These are phyloP conservation scores for Artemisia tridentata DNA, from an alignment of 129 eudicot species.

Conservation along the genomic window DNA sequence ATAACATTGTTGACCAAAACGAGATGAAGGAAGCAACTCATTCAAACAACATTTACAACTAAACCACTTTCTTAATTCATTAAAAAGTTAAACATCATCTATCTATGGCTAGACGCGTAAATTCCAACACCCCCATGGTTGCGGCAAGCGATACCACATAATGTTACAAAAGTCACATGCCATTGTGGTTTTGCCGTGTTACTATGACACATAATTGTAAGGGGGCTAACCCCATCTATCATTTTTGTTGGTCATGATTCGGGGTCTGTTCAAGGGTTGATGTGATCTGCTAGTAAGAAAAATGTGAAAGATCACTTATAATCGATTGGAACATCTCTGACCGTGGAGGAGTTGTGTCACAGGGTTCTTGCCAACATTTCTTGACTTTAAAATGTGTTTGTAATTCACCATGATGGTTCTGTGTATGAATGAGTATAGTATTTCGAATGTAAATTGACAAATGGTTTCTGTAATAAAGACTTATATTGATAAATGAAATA, in stretches of 20 bases:
- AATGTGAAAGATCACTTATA: constrained; percentile 37
- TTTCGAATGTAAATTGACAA: no score
- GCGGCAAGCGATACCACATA: constrained; percentile 15
- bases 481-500: no score
- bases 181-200: not conserved
- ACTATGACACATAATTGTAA: not conserved
- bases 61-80: constrained; percentile 10
- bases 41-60: constrained; percentile 15
- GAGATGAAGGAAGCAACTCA: constrained; percentile 1
- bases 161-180: constrained; percentile 18
- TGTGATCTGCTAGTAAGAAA: constrained; percentile 19
- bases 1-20: not conserved
- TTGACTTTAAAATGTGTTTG: no score
- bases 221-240: constrained; percentile 15
- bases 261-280: constrained; percentile 20
- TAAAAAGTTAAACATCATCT: constrained; percentile 2
- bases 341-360: no score
- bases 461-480: no score
- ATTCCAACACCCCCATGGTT: not conserved
- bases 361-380: no score
- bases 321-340: constrained; percentile 41
- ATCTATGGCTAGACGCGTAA: constrained; percentile 13
- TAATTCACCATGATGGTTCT: no score
- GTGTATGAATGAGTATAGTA: no score
- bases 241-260: constrained; percentile 1